Evolutionary conservation across 2,329 filamentous ascomycete genomes (phyloP).

Genomic region (Phyllosticta citrichinensis): DNA sequence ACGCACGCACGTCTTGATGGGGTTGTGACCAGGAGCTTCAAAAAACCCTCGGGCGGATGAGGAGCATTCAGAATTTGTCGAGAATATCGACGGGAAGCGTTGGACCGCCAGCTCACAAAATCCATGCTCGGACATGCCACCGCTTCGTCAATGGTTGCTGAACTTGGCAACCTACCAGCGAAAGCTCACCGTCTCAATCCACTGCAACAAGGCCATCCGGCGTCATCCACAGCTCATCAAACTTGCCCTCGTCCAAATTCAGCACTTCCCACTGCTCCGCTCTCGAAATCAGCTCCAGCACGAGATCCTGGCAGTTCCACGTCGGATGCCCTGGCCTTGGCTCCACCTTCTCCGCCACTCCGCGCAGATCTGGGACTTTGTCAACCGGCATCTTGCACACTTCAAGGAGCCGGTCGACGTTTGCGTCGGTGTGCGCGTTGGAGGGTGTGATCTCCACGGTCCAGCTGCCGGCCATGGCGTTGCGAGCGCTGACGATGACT

Average conservation of each 20-base stretch:
- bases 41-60: no score
- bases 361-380: neutral
- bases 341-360: neutral
- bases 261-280: neutral
- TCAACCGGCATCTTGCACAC: neutral
- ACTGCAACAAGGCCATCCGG: neutral
- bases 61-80: no score
- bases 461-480: neutral
- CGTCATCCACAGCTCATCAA: no score
- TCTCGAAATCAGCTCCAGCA: neutral
- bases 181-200: neutral
- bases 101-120: no score
- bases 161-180: neutral
- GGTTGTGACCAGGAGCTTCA: no score
- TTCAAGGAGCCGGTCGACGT: neutral
- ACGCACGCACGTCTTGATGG: no score
- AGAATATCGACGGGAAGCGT: no score
- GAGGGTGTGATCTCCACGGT: neutral
- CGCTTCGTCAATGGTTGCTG: neutral
- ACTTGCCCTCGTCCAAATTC: neutral
- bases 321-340: neutral
- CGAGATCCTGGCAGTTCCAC: neutral
- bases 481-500: no score
- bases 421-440: neutral
- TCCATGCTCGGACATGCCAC: no score